Conservation (phyloP, 73 alveolate species). For the Paramecium sexaurelia region DNA sequence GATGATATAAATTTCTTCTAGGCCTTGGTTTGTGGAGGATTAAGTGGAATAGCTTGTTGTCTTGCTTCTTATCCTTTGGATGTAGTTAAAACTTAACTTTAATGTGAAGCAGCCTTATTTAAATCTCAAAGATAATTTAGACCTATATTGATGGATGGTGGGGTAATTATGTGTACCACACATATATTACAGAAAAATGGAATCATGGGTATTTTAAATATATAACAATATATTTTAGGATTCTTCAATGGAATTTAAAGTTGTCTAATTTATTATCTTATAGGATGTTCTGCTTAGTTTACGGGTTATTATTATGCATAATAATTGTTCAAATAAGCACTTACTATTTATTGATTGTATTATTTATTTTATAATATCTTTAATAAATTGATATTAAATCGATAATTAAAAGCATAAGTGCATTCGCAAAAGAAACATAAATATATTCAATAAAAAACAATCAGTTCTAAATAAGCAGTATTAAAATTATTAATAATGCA, state of each 20-base stretch:
- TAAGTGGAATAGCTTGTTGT: constrained; percentile 44
- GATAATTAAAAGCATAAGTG: not conserved
- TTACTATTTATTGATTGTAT: not conserved
- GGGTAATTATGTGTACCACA: constrained; percentile 26
- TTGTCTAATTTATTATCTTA: constrained; percentile 9
- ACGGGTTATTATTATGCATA: constrained; percentile 35
- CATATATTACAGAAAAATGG: not conserved
- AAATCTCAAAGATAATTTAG: not conserved
- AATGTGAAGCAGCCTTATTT: not conserved
- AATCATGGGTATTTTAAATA: not conserved
- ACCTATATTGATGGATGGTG: constrained; percentile 25
- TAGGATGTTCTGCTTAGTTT: constrained; percentile 51
- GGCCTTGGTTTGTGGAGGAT: constrained; percentile 20
- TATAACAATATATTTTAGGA: not conserved
- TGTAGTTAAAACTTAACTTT: constrained; percentile 25
- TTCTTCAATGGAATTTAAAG: constrained; percentile 34
- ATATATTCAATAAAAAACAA: not conserved
- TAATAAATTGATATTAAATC: not conserved
- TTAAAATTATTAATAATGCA: not conserved
- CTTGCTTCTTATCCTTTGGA: constrained; percentile 50
- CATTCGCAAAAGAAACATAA: not conserved
- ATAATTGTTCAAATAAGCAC: constrained; percentile 9
- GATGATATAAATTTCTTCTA: not conserved
- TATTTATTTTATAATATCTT: not conserved
- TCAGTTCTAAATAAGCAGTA: not conserved